Base-by-base conservation (phyloP, 768 basidiomycete genomes). In the Trametes cinnabarina region DNA sequence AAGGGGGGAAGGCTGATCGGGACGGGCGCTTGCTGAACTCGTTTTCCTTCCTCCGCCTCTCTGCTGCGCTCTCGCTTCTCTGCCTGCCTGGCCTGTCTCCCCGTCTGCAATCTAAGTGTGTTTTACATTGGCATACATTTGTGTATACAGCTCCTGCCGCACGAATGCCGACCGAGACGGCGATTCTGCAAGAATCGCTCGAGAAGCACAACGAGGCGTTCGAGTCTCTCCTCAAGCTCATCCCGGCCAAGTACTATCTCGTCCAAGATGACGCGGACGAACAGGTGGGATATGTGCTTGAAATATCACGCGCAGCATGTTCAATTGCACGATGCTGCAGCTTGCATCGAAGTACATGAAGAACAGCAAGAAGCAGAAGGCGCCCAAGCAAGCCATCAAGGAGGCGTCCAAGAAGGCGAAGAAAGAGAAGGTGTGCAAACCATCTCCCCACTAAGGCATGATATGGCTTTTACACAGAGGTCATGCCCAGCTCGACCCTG, bases 201-300 rank as follows among this genome's bases (percentile, higher is more conserved):
- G 89, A 94, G 71, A 76, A 76, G 40, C 94, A 97, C 74, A 97
- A 98, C 68, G 83, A 82, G 25, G 83, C 86, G 0, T 98, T 99
- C 65, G 92, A 94, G 67, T 77, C 84, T 0, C 77, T 98, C 4
- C 77, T 97, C 2, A 84, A 79, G 39, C 82, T 97, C 44, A 97
- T 98, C 54, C 96, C 96, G 0, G 81, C 94, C 5, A 88, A 88
- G 75, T 93, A 90, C 70, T 98, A 98, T 72, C 76, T 97, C 47
- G 81, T 84, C 2, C 79, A 77, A 39, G 87, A 89, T 19, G 81
- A 82, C 43, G 75, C 77, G 1, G 84, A 87, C 49, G 87, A 88
- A 58, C 84, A 87, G 79, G 90, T 57, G 15, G 46, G 30, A 43
- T 28, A 47, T 6, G 19, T 42, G 12, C 11, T 23, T 15, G 10